These are phyloP conservation scores for Cardamine occulta DNA, from an alignment of 345 rosid species.

Conservation along the genomic window DNA sequence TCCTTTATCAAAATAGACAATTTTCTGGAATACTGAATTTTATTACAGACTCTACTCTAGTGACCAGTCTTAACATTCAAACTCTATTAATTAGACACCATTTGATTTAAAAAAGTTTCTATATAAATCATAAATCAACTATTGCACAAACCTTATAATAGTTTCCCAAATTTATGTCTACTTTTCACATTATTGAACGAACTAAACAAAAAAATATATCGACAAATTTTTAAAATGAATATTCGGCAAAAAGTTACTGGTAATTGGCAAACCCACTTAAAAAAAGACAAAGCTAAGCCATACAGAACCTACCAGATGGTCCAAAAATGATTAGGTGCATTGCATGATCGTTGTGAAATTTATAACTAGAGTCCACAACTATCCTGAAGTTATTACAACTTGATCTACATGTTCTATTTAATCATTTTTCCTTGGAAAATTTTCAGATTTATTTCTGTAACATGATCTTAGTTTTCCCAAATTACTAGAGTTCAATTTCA, in stretches of 20 bases:
- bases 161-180: background rate
- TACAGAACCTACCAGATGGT: background rate
- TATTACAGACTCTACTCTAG: too few species aligned
- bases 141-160: background rate
- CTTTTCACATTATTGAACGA: background rate
- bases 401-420: too few species aligned
- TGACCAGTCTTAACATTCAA: too few species aligned
- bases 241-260: background rate
- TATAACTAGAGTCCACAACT: background rate
- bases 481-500: background rate
- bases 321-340: background rate
- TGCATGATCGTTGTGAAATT: background rate
- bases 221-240: background rate
- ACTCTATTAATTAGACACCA: too few species aligned
- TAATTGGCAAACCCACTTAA: background rate
- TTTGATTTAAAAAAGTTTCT: too few species aligned
- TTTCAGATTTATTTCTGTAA: background rate
- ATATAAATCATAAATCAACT: too few species aligned
- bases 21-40: too few species aligned
- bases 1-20: too few species aligned
- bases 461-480: background rate
- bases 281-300: background rate
- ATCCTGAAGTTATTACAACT: background rate
- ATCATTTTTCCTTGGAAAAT: background rate
- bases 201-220: background rate